A percentile compares a stretch with the other conserved stretches of the same genome.
Conservation (phyloP, 768 basidiomycete genomes). For the Podaxis sp. region DNA sequence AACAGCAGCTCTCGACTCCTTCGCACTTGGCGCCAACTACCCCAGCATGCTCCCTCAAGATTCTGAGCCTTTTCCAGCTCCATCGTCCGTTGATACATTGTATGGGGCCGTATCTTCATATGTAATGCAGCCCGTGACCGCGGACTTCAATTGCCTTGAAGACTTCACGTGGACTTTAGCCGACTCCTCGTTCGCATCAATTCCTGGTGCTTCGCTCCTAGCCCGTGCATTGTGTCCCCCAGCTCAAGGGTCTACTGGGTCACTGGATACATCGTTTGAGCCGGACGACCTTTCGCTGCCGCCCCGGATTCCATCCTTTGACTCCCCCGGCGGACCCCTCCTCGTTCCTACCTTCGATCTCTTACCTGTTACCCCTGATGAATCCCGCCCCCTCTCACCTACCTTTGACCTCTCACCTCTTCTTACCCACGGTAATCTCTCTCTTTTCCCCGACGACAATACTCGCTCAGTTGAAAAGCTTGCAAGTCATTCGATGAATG, state of each 20-base stretch:
- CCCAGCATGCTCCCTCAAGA: conserved; percentile 64
- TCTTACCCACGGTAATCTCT: too few species aligned
- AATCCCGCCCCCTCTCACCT: too few species aligned
- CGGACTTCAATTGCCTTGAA: conserved; percentile 21
- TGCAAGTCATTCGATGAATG: too few species aligned
- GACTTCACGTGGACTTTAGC: conserved; percentile 18
- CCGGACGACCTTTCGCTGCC: conserved; percentile 12
- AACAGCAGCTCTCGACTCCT: conserved; percentile 41
- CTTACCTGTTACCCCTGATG: too few species aligned
- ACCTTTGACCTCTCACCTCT: too few species aligned
- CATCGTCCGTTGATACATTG: conserved; percentile 29
- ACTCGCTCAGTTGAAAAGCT: too few species aligned
- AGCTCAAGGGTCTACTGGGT: conserved; percentile 18
- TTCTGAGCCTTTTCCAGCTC: conserved; percentile 36
- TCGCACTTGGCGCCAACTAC: conserved; percentile 58
- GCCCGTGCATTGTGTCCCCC: conserved; percentile 20
- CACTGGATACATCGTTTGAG: conserved; percentile 24
- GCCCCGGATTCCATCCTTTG: too few species aligned
- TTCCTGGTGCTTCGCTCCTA: conserved; percentile 6
- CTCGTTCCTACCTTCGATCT: too few species aligned
- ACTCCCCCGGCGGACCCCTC: too few species aligned
- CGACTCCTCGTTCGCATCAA: conserved; percentile 16
- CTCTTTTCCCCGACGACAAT: too few species aligned
- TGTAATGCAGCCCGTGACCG: conserved; percentile 24
- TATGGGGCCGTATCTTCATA: conserved; percentile 25